Evolutionary conservation across 805 yeast species (phyloP), one percentile per base, ranked within the genome.

Genomic region (Myxozyma neglecta): DNA sequence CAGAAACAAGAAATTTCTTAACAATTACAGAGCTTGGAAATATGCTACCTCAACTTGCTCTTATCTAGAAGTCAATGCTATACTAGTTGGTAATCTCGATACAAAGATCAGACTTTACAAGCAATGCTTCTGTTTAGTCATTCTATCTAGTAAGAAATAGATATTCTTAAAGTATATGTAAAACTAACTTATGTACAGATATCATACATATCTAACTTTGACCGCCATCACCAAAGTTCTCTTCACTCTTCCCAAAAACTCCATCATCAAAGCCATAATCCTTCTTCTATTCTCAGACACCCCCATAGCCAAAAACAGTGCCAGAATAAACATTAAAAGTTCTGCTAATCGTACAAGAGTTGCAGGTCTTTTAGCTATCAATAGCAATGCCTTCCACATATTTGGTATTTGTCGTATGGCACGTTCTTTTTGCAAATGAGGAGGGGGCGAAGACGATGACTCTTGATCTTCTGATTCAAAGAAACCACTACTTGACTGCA

Each of bases 211-310:
- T 42, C 55, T 42, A 9, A 61, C 59, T 11, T 54, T 57, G 16
- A 54, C 53, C 3, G 56, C 64, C 61, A 53, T 61, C n/a, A 16
- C 18, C 6, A 61, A 7, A 2, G 64, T 61, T 43, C 42, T 45
- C 42, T 43, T 29, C 6, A 53, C 40, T 13, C 57, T 50, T 48
- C 18, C 29, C 40, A 47, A 42, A 29, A 37, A 37, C 34, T 43
- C 48, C 18, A 16, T 20, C 4, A 53, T 29, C 29, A 53, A 14
- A 8, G 32, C 16, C 11, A 44, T 20, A 24, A 61, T 10, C 20
- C 56, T 36, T 9, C 49, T n/a, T 14, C 64, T 47, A 46, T 49
- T 61, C 20, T 53, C 58, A n/a, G 61, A 60, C 11, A 57, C 56
- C 6, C 46, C 61, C 20, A 61, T 18, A 9, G 59, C 64, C 16